Percentiles rank a stretch among this genome's conserved stretches.
Evolutionary conservation across 2,329 filamentous ascomycete genomes (phyloP).

Genomic region (Arthroderma sp.): DNA sequence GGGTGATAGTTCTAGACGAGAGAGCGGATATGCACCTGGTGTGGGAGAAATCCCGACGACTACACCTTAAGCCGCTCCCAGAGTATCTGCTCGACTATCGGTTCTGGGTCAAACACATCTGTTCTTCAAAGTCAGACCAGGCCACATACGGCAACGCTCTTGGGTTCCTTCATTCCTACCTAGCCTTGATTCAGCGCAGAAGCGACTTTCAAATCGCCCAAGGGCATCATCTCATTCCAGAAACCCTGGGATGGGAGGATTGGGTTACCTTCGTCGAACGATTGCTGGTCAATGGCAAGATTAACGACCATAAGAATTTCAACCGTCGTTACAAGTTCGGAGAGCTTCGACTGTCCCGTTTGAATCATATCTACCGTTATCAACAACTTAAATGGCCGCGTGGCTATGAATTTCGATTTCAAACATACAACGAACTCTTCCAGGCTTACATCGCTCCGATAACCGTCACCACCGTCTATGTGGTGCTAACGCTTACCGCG

Average conservation of each 20-base stretch:
- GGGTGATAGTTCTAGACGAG: constrained; percentile 14
- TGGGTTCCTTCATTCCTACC: constrained; percentile 25
- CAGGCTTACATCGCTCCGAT: constrained; percentile 31
- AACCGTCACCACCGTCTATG: constrained; percentile 26
- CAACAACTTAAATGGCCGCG: constrained; percentile 1
- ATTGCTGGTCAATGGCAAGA: not conserved
- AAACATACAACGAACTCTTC: constrained; percentile 22
- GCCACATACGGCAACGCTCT: constrained; percentile 15
- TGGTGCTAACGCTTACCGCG: constrained; percentile 35
- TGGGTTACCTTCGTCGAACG: constrained; percentile 17
- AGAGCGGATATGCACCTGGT: constrained; percentile 16
- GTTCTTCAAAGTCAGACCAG: not conserved
- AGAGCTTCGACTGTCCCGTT: constrained; percentile 26
- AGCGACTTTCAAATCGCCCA: constrained; percentile 26
- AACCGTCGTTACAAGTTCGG: constrained; percentile 29
- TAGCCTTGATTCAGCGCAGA: constrained; percentile 19
- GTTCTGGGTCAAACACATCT: constrained; percentile 11
- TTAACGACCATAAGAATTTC: constrained; percentile 12
- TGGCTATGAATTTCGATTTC: not conserved
- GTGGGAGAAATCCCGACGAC: constrained; percentile 9
- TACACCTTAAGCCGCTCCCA: constrained; percentile 17
- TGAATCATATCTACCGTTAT: constrained; percentile 20
- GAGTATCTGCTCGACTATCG: constrained; percentile 10
- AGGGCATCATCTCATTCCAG: constrained; percentile 23
- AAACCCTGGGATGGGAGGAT: constrained; percentile 11